A percentile compares a stretch with the other conserved stretches of the same genome.
Evolutionary conservation across 805 yeast genomes (phyloP).

Genomic region (Candida morakotiae): DNA sequence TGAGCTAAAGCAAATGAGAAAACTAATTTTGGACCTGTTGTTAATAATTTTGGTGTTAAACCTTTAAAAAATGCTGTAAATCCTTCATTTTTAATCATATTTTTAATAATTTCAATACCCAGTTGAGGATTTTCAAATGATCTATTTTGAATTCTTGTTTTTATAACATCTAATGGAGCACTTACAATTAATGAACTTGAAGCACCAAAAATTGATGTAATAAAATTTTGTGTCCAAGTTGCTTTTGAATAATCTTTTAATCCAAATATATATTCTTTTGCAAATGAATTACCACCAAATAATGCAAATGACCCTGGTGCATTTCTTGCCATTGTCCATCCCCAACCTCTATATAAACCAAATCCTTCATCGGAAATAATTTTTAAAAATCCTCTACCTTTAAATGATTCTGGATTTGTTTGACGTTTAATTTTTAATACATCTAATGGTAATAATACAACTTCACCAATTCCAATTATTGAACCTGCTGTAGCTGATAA

Average conservation of each 20-base stretch:
- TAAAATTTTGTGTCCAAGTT: constrained; percentile 91
- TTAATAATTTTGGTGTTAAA: constrained; percentile 89
- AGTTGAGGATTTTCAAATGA: constrained; percentile 94
- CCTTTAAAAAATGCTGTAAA: constrained; percentile 91
- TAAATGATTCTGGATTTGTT: constrained; percentile 99
- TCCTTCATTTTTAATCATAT: constrained; percentile 92
- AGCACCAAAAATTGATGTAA: constrained; percentile 94
- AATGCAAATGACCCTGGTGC: constrained; percentile 98
- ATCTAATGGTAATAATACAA: constrained; percentile 90
- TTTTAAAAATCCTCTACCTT: constrained; percentile 92
- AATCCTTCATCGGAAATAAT: constrained; percentile 89
- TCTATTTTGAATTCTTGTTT: constrained; percentile 96
- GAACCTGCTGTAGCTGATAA: constrained; percentile 98
- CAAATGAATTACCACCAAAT: constrained; percentile 98
- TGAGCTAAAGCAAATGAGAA: constrained; percentile 98
- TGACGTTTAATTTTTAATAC: constrained; percentile 97
- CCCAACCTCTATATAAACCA: constrained; percentile 96
- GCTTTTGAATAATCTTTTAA: constrained; percentile 84
- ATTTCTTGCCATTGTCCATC: constrained; percentile 99
- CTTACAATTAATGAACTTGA: constrained; percentile 93
- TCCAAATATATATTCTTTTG: constrained; percentile 91
- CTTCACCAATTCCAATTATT: constrained; percentile 95
- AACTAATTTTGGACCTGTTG: constrained; percentile 97
- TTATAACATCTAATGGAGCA: constrained; percentile 97
- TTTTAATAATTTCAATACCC: constrained; percentile 88